Evolutionary conservation across 2,329 filamentous ascomycete species (phyloP).

Genomic region (Chrysosporium keratinophilum): DNA sequence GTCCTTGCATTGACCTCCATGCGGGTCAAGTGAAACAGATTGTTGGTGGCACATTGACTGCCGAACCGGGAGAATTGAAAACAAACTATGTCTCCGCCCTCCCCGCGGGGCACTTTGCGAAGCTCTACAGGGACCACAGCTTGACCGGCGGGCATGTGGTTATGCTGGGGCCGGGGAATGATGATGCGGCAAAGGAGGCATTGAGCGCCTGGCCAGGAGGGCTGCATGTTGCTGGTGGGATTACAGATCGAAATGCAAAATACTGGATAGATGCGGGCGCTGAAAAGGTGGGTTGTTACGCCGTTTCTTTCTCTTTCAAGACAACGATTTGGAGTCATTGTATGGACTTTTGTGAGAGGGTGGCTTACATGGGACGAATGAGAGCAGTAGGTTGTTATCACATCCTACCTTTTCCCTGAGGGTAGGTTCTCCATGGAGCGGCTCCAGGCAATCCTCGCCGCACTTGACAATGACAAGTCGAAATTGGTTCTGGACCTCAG

Average conservation of each 20-base stretch:
- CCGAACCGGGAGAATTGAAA: constrained; percentile 55
- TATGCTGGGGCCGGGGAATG: constrained; percentile 85
- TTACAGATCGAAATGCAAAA: constrained; percentile 71
- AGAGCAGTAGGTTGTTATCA: constrained; percentile 75
- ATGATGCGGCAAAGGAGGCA: constrained; percentile 66
- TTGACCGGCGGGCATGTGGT: constrained; percentile 84
- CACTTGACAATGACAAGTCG: constrained; percentile 61
- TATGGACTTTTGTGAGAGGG: constrained; percentile 8
- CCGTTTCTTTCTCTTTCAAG: background rate
- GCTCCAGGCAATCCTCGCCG: constrained; percentile 61
- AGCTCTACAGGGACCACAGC: constrained; percentile 64
- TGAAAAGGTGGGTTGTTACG: constrained; percentile 57
- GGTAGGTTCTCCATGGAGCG: constrained; percentile 69
- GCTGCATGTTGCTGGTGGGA: constrained; percentile 88
- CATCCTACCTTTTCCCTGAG: constrained; percentile 82
- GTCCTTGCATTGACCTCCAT: constrained; percentile 94
- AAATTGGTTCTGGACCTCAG: constrained; percentile 93
- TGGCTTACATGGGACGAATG: constrained; percentile 3
- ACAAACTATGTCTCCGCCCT: constrained; percentile 88
- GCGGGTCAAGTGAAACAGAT: constrained; percentile 98
- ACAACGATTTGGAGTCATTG: background rate
- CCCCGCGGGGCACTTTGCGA: constrained; percentile 69
- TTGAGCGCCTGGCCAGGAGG: constrained; percentile 66
- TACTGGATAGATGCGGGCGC: constrained; percentile 83
- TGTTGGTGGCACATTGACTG: constrained; percentile 82